A percentile compares a stretch with the other conserved stretches of the same genome.
These are phyloP conservation scores for Castanea crenata DNA, from an alignment of 306 rosid genomes.

Conservation along the genomic window DNA sequence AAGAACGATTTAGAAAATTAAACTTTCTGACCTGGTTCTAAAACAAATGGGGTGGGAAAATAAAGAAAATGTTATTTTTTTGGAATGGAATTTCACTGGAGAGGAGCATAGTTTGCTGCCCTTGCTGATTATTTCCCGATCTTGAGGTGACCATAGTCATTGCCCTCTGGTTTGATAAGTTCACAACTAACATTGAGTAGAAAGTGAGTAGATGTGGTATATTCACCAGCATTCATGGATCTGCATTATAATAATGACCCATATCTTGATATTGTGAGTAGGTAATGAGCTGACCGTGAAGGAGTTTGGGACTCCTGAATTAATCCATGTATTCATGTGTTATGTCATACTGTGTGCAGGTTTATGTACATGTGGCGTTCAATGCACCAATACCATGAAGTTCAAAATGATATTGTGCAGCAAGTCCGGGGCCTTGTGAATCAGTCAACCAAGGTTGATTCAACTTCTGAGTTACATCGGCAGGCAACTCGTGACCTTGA, in stretches of 20 bases:
- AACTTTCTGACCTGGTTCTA: background rate
- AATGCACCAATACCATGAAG: slow-evolving; percentile 89
- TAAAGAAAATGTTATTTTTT: background rate
- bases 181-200: background rate
- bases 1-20: background rate
- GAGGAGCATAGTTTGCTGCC: background rate
- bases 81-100: background rate
- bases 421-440: slow-evolving; percentile 95
- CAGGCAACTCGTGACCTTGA: slow-evolving; percentile 98
- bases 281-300: background rate
- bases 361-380: slow-evolving; percentile 97
- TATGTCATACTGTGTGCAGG: slow-evolving; percentile 49
- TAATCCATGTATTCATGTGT: slow-evolving; percentile 8
- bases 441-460: slow-evolving; percentile 55
- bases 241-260: background rate
- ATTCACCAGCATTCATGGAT: background rate
- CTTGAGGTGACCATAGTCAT: background rate
- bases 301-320: background rate
- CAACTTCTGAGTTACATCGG: slow-evolving; percentile 87
- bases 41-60: background rate
- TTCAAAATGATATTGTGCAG: slow-evolving; percentile 87
- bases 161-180: background rate
- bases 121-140: background rate
- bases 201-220: background rate
- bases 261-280: background rate